Percentiles rank a stretch among this genome's conserved stretches.
Evolutionary conservation across 1,139 yeast species (phyloP).

Genomic region (Candida albicans): DNA sequence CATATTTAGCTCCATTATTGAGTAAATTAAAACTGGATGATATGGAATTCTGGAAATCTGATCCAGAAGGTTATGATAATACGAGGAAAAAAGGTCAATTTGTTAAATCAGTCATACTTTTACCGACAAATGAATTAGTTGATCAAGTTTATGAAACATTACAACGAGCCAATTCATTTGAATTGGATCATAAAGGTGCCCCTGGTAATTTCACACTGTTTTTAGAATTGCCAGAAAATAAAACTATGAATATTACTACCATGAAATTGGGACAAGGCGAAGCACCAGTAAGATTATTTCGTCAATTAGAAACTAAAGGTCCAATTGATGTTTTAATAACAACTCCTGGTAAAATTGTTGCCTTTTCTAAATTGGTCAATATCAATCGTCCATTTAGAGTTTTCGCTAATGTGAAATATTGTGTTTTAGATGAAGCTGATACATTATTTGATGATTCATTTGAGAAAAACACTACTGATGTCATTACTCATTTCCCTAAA

Average conservation of each 20-base stretch:
- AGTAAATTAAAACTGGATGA: slow-evolving; percentile 66
- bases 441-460: slow-evolving; percentile 86
- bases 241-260: slow-evolving; percentile 42
- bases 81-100: slow-evolving; percentile 33
- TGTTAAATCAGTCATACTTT: slow-evolving; percentile 67
- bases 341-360: slow-evolving; percentile 70
- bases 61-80: slow-evolving; percentile 31
- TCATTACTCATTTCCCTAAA: slow-evolving; percentile 53
- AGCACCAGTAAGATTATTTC: slow-evolving; percentile 49
- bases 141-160: slow-evolving; percentile 69
- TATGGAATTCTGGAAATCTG: slow-evolving; percentile 25
- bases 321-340: slow-evolving; percentile 79
- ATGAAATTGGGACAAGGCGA: slow-evolving; percentile 60
- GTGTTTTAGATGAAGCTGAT: slow-evolving; percentile 95
- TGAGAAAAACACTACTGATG: slow-evolving; percentile 62
- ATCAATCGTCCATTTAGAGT: slow-evolving; percentile 49
- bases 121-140: slow-evolving; percentile 89
- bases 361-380: slow-evolving; percentile 45
- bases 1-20: slow-evolving; percentile 75
- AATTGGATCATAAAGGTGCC: slow-evolving; percentile 22
- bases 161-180: slow-evolving; percentile 32
- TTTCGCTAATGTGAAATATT: slow-evolving; percentile 50
- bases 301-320: slow-evolving; percentile 33
- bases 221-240: slow-evolving; percentile 26
- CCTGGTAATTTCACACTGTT: slow-evolving; percentile 23